Evolutionary conservation across 352 stramenopile genomes (phyloP), one percentile per base, ranked within the genome.

Genomic region (Phytopythium mirpurense): DNA sequence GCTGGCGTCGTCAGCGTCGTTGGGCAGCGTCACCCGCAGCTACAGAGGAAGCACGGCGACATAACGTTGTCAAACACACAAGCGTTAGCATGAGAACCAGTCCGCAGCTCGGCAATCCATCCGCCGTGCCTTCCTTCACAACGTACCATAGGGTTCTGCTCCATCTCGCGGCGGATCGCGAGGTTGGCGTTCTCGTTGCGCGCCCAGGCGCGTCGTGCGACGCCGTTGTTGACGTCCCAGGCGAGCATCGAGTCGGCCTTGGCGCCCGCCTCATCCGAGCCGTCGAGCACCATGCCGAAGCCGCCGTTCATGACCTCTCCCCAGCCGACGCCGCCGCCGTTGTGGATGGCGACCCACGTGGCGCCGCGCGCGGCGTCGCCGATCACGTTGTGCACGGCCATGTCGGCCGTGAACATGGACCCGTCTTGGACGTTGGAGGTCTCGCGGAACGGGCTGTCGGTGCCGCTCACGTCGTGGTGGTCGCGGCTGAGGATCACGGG

Each of bases 171-270:
- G 50, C 89, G 60, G 42, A 93, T 92, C 40, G 82, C 83, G 53
- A 94, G 84, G 36, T 75, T 68, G 4, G 86, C 86, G 52, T 94
- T 93, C 56, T 86, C 79, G 59, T 96, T 96, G 52, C 85, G 76
- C 2, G 76, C 79, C 86, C 86, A 96, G 10, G 80, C 80, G 35
- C 86, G 74, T 26, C 85, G 72, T 9, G 77, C 70, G 24, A 96
- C 82, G 37, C 86, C 86, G 62, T 96, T 96, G 79, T 94, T 93
- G 36, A 96, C 86, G 61, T 96, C 86, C 85, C 86, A 96, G 44
- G 79, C 74, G 38, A 96, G 68, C 81, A 96, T 94, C 45, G 65
- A 67, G 29, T 60, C 64, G 38, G 82, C 81, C 60, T 88, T 88
- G 42, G 72, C 37, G 4, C 65, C 75, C 4, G 86, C 83, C 19